These are phyloP conservation scores for Dendrocalamus sinicus DNA, from an alignment of 176 grass and related monocot species.

Conservation along the genomic window DNA sequence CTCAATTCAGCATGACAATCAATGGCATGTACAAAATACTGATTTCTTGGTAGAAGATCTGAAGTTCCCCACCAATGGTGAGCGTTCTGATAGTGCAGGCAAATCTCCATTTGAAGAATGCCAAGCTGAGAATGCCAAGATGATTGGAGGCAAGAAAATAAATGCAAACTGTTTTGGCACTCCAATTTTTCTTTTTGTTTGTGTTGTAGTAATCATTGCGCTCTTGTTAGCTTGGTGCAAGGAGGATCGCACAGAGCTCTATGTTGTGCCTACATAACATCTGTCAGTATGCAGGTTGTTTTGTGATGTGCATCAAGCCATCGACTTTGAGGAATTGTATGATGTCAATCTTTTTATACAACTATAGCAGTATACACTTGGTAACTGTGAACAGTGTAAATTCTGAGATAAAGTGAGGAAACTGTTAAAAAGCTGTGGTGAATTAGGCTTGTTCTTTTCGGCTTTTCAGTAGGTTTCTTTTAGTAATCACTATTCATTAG, in stretches of 20 bases:
- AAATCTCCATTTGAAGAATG: slow-evolving; percentile 38
- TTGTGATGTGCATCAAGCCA: slow-evolving; percentile 38
- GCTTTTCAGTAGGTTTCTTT: too few relatives aligned
- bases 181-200: slow-evolving; percentile 25
- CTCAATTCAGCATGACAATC: slow-evolving; percentile 24
- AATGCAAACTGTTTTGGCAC: background rate
- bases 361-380: background rate
- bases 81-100: slow-evolving; percentile 14
- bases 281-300: background rate
- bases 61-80: slow-evolving; percentile 27
- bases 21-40: background rate
- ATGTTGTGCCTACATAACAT: slow-evolving; percentile 55
- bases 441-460: background rate
- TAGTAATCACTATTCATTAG: too few relatives aligned
- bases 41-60: slow-evolving; percentile 38
- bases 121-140: slow-evolving; percentile 33
- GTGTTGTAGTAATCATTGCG: background rate
- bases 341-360: slow-evolving; percentile 9
- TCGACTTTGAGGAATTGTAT: background rate
- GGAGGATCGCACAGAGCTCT: slow-evolving; percentile 33
- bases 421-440: background rate
- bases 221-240: slow-evolving; percentile 51
- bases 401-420: background rate
- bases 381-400: slow-evolving; percentile 28
- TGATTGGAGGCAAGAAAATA: slow-evolving; percentile 34